These are phyloP conservation scores for Leccinum rimulosum DNA, from an alignment of 768 basidiomycete genomes.

Conservation along the genomic window DNA sequence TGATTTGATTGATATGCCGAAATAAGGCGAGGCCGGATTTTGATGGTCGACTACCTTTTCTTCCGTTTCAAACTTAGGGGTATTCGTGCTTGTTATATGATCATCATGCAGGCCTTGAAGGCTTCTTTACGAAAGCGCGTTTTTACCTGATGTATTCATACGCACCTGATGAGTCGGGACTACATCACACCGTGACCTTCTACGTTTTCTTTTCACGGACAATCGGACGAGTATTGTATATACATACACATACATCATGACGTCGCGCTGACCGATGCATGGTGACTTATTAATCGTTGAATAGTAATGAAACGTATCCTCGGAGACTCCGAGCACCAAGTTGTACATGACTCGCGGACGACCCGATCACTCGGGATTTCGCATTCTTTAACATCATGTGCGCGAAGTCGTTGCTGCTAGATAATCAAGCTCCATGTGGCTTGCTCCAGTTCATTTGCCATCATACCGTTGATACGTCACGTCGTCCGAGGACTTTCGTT, in stretches of 20 bases:
- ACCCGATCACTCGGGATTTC: not conserved
- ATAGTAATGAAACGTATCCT: not conserved
- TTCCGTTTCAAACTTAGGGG: not conserved
- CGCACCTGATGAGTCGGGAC: not conserved
- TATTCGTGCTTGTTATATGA: not conserved
- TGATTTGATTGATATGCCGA: not conserved
- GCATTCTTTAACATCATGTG: too few relatives aligned
- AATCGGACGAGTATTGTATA: not conserved
- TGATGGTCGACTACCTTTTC: not conserved
- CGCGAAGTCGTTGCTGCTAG: too few relatives aligned
- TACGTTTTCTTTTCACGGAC: not conserved
- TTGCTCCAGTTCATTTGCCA: too few relatives aligned
- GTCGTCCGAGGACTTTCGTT: not conserved
- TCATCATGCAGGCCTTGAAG: too few relatives aligned
- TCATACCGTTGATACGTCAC: not conserved
- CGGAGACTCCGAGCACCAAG: not conserved
- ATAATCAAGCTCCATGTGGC: too few relatives aligned
- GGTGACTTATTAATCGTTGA: too few relatives aligned
- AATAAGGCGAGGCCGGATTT: not conserved
- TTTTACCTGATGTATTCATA: not conserved
- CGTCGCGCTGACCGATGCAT: too few relatives aligned
- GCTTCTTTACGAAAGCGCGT: not conserved
- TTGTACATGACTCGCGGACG: not conserved
- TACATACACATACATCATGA: not conserved
- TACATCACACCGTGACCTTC: too few relatives aligned